Conservation (phyloP, 2,329 filamentous ascomycete species). For the Tolypocladium ophioglossoides region DNA sequence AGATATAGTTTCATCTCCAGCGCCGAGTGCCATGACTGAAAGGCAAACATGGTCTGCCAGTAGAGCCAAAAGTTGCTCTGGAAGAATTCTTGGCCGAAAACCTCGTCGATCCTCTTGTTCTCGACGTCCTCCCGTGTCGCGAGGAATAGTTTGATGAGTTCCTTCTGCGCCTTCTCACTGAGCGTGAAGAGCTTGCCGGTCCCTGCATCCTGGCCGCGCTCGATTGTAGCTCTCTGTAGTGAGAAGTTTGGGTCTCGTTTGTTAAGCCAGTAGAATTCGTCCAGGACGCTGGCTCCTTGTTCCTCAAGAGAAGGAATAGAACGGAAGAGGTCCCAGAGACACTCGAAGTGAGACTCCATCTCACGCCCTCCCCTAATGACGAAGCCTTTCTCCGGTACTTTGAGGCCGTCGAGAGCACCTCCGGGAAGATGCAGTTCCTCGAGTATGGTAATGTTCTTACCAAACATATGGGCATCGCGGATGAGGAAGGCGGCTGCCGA, state of each 20-base stretch:
- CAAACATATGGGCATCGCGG: neutral
- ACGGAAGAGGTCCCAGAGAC: constrained; percentile 17
- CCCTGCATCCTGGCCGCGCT: constrained; percentile 14
- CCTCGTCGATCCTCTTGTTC: neutral
- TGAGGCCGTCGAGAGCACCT: neutral
- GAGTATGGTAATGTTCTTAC: neutral
- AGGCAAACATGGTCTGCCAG: neutral
- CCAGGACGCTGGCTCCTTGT: constrained; percentile 15
- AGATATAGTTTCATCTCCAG: constrained; percentile 17
- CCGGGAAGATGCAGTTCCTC: neutral
- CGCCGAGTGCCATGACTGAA: constrained; percentile 24
- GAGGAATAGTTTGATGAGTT: constrained; percentile 4
- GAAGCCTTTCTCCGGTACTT: constrained; percentile 13
- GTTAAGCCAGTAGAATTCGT: constrained; percentile 21
- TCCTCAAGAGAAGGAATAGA: constrained; percentile 17
- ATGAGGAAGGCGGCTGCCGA: neutral
- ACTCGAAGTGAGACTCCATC: constrained; percentile 18
- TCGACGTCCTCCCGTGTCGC: neutral
- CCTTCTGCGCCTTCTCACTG: constrained; percentile 13
- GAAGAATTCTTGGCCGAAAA: constrained; percentile 3
- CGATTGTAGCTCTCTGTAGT: constrained; percentile 16
- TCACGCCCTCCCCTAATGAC: constrained; percentile 19
- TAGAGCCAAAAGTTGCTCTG: constrained; percentile 10
- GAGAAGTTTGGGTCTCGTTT: constrained; percentile 8
- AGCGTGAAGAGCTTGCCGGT: constrained; percentile 15